Base-by-base conservation (phyloP, 176 grass and related monocot genomes). In the Carex kokanica region DNA sequence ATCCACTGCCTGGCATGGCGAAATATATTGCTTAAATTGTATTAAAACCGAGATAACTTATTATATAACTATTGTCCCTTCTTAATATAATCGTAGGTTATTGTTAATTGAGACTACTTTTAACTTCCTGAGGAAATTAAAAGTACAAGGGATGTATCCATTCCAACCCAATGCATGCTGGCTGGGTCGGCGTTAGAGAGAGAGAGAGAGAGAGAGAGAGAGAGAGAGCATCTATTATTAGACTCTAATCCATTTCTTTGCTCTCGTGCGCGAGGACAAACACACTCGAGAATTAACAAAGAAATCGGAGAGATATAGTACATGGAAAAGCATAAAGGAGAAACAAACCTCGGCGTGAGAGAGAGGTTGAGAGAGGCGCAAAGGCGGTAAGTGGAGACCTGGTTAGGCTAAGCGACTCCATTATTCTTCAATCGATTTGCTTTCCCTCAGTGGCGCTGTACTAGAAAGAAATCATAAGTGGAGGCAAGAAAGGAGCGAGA, bases 271-370 rank as follows among this genome's bases (percentile, higher is more conserved):
- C 27, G 36, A 16, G 17, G 36, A 45, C 36, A 70, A 20, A 23
- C 38, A 74, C 70, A 34, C 65, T 52, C 11, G 45, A 16, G 13
- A 7, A 78, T 6, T 11, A 29, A 53, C 32, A 34, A 34, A 34
- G 21, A 78, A 56, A 27, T 54, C 4, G 49, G 27, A 64, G 11
- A 34, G 3, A 34, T 34, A 29, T 15, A 23, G 68, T 43, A 45
- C 38, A 47, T 47, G 11, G 17, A 45, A 72, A 23, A 67, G 64
- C 13, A 27, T 17, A 75, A 23, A 66, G 34, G 58, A 62, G 32
- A 65, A 61, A 13, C 21, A 63, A 47, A 82, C 80, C 80, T 82
- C 60, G 56, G 60, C 1, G 80, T 18, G 80, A 51, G 79, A 24
- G 12, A 64, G 79, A 43, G 58, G 60, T 4, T 15, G 78, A 51